A percentile compares a stretch with the other conserved stretches of the same genome.
These are phyloP conservation scores for Eudorina sp. DNA, from an alignment of 139 green algal genomes.

Conservation along the genomic window DNA sequence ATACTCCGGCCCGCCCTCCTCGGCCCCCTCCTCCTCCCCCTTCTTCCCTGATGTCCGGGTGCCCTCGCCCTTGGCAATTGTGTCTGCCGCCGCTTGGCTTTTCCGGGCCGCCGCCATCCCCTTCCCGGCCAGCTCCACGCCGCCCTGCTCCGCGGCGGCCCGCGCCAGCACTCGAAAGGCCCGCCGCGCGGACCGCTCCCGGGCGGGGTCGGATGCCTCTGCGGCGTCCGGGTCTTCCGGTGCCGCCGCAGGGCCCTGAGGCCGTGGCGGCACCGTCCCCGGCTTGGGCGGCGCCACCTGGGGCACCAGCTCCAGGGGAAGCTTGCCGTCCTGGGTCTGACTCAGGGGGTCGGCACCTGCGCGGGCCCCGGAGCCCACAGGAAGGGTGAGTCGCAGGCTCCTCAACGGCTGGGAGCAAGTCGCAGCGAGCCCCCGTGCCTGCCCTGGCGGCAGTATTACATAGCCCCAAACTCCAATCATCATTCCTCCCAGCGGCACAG, in stretches of 20 bases:
- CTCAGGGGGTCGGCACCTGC: conserved; percentile 39
- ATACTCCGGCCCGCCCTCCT: neutral
- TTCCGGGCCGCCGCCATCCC: neutral
- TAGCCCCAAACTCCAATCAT: neutral
- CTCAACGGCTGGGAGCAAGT: too few relatives aligned
- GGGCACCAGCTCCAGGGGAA: conserved; percentile 40
- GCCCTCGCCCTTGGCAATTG: too few relatives aligned
- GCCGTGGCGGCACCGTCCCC: neutral
- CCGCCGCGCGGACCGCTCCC: neutral
- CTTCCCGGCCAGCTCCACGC: neutral
- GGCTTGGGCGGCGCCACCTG: neutral
- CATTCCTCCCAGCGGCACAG: neutral
- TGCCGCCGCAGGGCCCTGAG: neutral
- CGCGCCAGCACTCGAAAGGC: conserved; percentile 7
- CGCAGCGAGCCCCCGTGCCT: neutral
- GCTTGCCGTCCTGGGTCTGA: conserved; percentile 16
- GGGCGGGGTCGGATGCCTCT: neutral
- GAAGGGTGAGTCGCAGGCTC: too few relatives aligned
- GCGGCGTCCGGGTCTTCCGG: neutral
- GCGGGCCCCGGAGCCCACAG: too few relatives aligned
- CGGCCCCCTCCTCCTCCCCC: neutral
- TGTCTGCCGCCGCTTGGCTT: neutral
- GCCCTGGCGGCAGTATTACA: too few relatives aligned
- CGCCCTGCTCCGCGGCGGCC: conserved; percentile 11
- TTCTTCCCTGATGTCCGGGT: too few relatives aligned